Evolutionary conservation across 2,329 filamentous ascomycete genomes (phyloP).

Genomic region (Neopestalotiopsis clavispora): DNA sequence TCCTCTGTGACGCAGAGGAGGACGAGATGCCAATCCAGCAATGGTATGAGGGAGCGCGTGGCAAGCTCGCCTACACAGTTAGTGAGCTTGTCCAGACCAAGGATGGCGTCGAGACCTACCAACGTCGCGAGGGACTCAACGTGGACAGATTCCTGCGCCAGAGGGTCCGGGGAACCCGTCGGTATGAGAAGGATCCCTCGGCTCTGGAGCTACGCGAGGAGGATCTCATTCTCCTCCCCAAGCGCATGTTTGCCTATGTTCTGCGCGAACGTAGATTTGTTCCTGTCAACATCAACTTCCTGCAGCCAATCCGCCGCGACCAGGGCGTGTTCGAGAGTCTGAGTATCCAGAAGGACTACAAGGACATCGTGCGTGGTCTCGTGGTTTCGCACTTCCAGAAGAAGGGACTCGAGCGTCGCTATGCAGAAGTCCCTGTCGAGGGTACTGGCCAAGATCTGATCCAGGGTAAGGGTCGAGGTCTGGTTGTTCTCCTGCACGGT

Average conservation of each 20-base stretch:
- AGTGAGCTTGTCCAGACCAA: slow-evolving; percentile 40
- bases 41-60: slow-evolving; percentile 39
- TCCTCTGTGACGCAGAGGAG: slow-evolving; percentile 34
- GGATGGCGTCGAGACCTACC: slow-evolving; percentile 41
- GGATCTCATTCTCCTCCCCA: slow-evolving; percentile 42
- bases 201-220: slow-evolving; percentile 31
- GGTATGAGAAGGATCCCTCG: slow-evolving; percentile 37
- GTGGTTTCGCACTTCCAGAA: slow-evolving; percentile 47
- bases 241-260: slow-evolving; percentile 47
- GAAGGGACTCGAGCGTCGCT: slow-evolving; percentile 41
- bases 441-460: slow-evolving; percentile 45
- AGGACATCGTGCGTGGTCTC: slow-evolving; percentile 44
- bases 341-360: slow-evolving; percentile 44
- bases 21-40: slow-evolving; percentile 44
- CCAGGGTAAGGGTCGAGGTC: slow-evolving; percentile 48
- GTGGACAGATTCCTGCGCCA: slow-evolving; percentile 39
- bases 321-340: slow-evolving; percentile 43
- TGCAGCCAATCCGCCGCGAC: slow-evolving; percentile 41
- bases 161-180: slow-evolving; percentile 40
- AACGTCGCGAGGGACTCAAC: slow-evolving; percentile 42
- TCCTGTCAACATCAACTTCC: slow-evolving; percentile 40
- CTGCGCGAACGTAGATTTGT: slow-evolving; percentile 45
- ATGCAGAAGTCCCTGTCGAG: slow-evolving; percentile 31
- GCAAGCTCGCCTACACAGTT: slow-evolving; percentile 38
- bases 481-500: slow-evolving; percentile 51